Evolutionary conservation across 2,329 filamentous ascomycete species (phyloP), one percentile per base, ranked within the genome.

Genomic region (Emericellopsis atlantica): DNA sequence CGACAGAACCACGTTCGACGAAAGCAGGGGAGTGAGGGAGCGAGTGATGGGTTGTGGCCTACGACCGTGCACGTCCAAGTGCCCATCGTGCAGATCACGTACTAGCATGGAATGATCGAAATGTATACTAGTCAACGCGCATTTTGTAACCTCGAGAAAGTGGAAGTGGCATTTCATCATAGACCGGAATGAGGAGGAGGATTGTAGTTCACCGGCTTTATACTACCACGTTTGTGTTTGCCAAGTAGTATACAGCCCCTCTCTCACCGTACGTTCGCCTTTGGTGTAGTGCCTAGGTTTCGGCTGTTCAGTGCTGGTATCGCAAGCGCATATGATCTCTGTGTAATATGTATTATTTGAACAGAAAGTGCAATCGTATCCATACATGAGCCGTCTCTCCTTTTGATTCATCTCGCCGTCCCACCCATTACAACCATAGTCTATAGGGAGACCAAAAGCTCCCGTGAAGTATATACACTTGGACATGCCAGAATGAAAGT

Each of bases 71-170:
- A 29, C 26, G 26, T 9, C 26, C 3, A 12, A 29, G 26, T 29
- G 37, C 46, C 46, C 37, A 21, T 36, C 37, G 43, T 41, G 43
- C 46, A 48, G 46, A 49, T 48, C 46, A 49, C 44, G 43, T 49
- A 43, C 35, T 33, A 15, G 31, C 32, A 23, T 37, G 33, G 39
- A 38, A 40, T 5, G 42, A 24, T 22, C 53, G 59, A 62, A 60
- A 60, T 69, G 68, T 72, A 72, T 61, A 70, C 66, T 69, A 70
- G 60, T 67, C 58, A 59, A 21, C 32, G 36, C 36, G 35, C 41
- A 40, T 43, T 32, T 40, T 40, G 29, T 29, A 42, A 39, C 16
- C 35, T 37, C 15, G 40, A 24, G 21, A 29, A 18, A 35, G 18
- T 21, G 18, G 18, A 21, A 21, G 49, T 50, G 52, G 54, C 55